These are phyloP conservation scores for Kappamyces sp. DNA, from an alignment of 192 early-diverging fungal genomes.

Conservation along the genomic window DNA sequence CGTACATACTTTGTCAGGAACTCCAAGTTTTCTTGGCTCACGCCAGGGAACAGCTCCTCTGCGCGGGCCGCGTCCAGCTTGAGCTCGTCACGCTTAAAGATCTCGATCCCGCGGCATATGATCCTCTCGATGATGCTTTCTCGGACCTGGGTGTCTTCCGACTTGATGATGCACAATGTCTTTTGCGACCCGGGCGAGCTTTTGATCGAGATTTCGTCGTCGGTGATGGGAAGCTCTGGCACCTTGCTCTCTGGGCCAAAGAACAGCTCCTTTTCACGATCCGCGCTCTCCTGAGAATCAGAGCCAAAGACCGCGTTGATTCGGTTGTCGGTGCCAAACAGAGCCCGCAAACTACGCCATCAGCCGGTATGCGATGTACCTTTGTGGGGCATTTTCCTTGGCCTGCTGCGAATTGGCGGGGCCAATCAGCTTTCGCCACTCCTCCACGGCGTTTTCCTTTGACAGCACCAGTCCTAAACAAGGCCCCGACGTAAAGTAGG, in stretches of 20 bases:
- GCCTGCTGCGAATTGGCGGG: constrained; percentile 42
- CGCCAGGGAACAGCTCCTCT: constrained; percentile 32
- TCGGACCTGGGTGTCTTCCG: constrained; percentile 31
- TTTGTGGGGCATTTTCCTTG: constrained; percentile 38
- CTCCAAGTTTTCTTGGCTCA: constrained; percentile 29
- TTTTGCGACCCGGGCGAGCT: constrained; percentile 27
- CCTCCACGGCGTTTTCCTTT: constrained; percentile 41
- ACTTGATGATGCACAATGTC: constrained; percentile 51
- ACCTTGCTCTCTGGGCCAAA: constrained; percentile 27
- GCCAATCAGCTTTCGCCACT: constrained; percentile 51
- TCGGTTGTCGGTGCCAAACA: constrained; percentile 46
- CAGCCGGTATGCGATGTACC: constrained; percentile 16
- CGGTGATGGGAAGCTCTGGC: constrained; percentile 25
- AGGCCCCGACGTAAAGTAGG: constrained; percentile 43
- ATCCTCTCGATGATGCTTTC: constrained; percentile 48
- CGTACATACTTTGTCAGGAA: constrained; percentile 33
- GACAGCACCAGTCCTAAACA: constrained; percentile 40
- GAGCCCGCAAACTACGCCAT: constrained; percentile 37
- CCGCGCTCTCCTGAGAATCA: constrained; percentile 31
- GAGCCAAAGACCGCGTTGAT: constrained; percentile 55
- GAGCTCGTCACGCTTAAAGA: constrained; percentile 44
- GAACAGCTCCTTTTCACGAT: constrained; percentile 35
- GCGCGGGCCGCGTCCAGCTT: constrained; percentile 30
- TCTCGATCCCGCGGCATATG: constrained; percentile 36
- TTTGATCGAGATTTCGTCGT: constrained; percentile 17